Conservation (phyloP, 2,329 filamentous ascomycete genomes). For the Ophiostoma himal-ulmi region DNA sequence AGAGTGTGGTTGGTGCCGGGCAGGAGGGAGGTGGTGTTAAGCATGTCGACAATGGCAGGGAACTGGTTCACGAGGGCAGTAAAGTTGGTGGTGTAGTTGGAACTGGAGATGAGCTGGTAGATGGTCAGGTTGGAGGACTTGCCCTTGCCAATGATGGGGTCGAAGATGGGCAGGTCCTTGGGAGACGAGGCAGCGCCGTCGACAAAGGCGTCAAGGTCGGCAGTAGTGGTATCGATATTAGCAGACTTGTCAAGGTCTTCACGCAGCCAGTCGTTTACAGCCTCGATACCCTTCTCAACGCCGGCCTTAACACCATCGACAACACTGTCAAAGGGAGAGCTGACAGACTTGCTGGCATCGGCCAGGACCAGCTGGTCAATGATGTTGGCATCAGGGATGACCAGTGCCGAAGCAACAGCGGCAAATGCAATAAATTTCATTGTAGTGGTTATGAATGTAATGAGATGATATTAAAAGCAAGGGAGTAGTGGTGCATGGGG, state of each 20-base stretch:
- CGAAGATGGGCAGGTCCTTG: conserved; percentile 10
- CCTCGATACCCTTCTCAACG: conserved; percentile 18
- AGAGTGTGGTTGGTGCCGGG: conserved; percentile 61
- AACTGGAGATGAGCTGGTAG: conserved; percentile 70
- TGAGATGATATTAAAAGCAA: not conserved
- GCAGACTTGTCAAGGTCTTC: conserved; percentile 16
- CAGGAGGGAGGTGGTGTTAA: conserved; percentile 62
- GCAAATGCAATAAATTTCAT: conserved; percentile 29
- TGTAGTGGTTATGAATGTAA: not conserved
- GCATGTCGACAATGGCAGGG: conserved; percentile 61
- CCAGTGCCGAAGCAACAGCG: conserved; percentile 27
- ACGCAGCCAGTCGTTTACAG: conserved; percentile 22
- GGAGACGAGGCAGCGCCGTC: not conserved
- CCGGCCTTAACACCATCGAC: conserved; percentile 17
- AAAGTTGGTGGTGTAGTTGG: conserved; percentile 71
- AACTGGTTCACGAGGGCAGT: conserved; percentile 68
- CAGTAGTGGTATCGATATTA: not conserved
- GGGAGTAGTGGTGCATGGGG: not conserved
- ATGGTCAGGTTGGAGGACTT: conserved; percentile 62
- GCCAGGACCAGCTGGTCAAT: conserved; percentile 26
- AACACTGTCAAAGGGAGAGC: conserved; percentile 6
- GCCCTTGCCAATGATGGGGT: conserved; percentile 7
- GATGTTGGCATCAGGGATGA: conserved; percentile 26
- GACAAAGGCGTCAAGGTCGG: not conserved
- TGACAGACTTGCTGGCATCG: conserved; percentile 14